Evolutionary conservation across 225 moss, liverwort and hornwort species (phyloP), one percentile per base, ranked within the genome.

Genomic region (Physcomitrium patens): DNA sequence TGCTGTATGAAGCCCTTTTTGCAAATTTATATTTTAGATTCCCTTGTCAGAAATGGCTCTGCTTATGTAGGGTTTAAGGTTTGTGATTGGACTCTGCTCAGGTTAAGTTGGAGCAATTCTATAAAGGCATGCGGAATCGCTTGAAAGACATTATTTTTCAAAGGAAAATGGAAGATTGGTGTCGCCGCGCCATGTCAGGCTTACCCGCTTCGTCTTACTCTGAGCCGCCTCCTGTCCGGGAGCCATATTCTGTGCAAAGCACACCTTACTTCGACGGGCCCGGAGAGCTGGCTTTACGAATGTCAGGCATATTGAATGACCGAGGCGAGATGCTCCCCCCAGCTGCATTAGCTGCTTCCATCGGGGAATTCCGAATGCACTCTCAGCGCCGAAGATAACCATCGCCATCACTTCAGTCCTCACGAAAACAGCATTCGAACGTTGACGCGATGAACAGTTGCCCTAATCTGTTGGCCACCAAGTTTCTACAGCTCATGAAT

Each of bases 131-230:
- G 81, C 81, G 81, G 22, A 77, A 72, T 49, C 77, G 63, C 10
- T 41, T 81, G 59, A 81, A 81, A 60, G 81, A 81, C 19, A 8
- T 72, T 3, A 3, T 62, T 31, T 81, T 81, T 12, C 81, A 81
- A 55, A 72, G 81, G n/a, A 77, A 54, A 63, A 81, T 81, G 81
- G 81, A 81, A 26, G 77, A 81, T 23, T 81, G 81, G 81, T 81
- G 72, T 62, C 55, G 63, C 13, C 81, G 73, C 44, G 54, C 72
- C 41, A 48, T 81, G 72, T 77, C 77, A 10, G 48, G 46, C 16
- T 13, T 76, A 37, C 67, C 80, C 3, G 56, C 80, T 3, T 53
- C 76, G 5, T 57, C 76, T 13, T 72, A 59, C 57, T 76, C 60
- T 10, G 81, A 81, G 47, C 81, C 81, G 3, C 76, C 72, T 9